Base-by-base conservation (phyloP, 2,329 filamentous ascomycete genomes). In the Diaporthe batatas region DNA sequence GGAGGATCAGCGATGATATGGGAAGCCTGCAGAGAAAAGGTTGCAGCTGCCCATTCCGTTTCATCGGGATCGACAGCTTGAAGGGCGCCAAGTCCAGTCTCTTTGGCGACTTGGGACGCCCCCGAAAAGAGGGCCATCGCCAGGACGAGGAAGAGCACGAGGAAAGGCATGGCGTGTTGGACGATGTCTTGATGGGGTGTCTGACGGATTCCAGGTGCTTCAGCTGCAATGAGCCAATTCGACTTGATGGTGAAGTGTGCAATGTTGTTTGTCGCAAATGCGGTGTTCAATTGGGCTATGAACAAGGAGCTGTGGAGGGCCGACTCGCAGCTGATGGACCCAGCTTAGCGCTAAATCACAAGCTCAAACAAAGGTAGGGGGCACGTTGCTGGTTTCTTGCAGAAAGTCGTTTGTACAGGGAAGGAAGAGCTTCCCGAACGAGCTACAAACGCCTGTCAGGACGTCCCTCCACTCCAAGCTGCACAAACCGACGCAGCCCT, bases 181-280 rank as follows among this genome's bases (percentile, higher is more conserved):
- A 16, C 1, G 2, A 18, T 23, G 6, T 36, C 1, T 36, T 1
- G 2, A 18, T 1, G 2, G 11, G 23, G 3, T 23, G 1, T 36
- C 3, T 12, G 21, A 10, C 11, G 10, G 2, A 11, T 1, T 49
- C 8, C 4, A 8, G 7, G 2, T 23, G 8, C 10, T 18, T 42
- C 34, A 42, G 6, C 3, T 42, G 39, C 12, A 2, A 42, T 4
- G 10, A 21, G 8, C 44, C 44, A 11, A 49, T 2, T 49, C 44
- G 44, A 8, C 14, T 18, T 0, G 2, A 5, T 6, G 14, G 14
- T 42, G 14, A 18, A 49, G 8, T n/a, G 2, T 0, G 0, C 6
- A n/a, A 8, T 2, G 44, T 21, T 23, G 18, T 4, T n/a, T 49
- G 44, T n/a, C 21, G 18, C 21, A 49, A 11, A 3, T 10, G 21